These are phyloP conservation scores for Desmodesmus armatus DNA, from an alignment of 139 green algal species.

Conservation along the genomic window DNA sequence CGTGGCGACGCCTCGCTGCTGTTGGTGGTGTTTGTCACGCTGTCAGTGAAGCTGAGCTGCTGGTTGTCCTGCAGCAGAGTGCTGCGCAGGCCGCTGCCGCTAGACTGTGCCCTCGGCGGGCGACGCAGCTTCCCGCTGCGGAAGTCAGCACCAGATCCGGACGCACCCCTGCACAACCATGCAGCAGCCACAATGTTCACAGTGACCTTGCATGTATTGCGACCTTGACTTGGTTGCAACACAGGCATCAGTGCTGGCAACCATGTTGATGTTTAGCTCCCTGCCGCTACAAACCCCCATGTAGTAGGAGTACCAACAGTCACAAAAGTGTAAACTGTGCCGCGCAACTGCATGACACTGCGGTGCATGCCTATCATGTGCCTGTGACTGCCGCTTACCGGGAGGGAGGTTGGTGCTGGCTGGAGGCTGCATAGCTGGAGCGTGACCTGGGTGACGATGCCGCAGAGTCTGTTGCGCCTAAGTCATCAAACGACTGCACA, in stretches of 20 bases:
- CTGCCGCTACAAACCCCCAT: too few relatives aligned
- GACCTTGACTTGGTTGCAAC: too few relatives aligned
- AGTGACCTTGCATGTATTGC: too few relatives aligned
- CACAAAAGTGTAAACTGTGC: too few relatives aligned
- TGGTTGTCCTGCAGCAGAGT: neutral
- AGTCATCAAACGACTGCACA: constrained; percentile 7
- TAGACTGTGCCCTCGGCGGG: neutral
- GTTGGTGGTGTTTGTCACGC: constrained; percentile 27
- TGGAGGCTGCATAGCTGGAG: constrained; percentile 22
- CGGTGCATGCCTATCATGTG: too few relatives aligned
- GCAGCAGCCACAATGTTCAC: neutral
- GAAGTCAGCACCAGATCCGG: constrained; percentile 16
- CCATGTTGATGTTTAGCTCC: too few relatives aligned
- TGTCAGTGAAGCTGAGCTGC: constrained; percentile 38
- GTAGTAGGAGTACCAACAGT: too few relatives aligned
- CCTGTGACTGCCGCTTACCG: neutral
- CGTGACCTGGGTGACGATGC: constrained; percentile 19
- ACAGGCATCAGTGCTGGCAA: too few relatives aligned
- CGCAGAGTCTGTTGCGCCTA: constrained; percentile 11
- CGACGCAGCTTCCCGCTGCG: neutral
- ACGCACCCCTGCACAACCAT: constrained; percentile 25
- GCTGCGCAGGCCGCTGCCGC: constrained; percentile 5
- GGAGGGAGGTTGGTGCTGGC: constrained; percentile 16
- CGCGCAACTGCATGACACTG: too few relatives aligned
- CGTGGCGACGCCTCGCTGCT: constrained; percentile 34